Evolutionary conservation across 2,329 filamentous ascomycete species (phyloP), one percentile per base, ranked within the genome.

Genomic region (Exserohilum rostratum): DNA sequence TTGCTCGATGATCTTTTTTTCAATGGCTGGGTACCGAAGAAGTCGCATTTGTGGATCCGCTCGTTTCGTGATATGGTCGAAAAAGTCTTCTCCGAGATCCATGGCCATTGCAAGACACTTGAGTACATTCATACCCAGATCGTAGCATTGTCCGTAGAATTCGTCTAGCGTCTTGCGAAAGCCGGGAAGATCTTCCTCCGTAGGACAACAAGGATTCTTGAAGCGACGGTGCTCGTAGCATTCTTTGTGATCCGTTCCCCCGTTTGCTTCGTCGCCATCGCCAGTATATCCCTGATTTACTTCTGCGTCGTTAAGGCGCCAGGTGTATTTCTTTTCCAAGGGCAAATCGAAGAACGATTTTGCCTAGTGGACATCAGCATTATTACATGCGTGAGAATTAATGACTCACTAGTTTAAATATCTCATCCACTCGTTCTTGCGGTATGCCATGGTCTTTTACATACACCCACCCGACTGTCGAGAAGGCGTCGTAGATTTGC

Each of bases 391-490:
- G 6, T 25, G 7, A 25, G 22, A 7, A 22, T 27, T 40, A 20
- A 6, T 13, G n/a, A 61, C 66, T 17, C 48, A 70, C 70, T 33
- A 69, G 62, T 27, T 27, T 49, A 38, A 73, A 72, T 3, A 65
- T 64, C 38, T 68, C 54, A 27, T 72, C 68, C 1, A 77, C 64
- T 18, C 64, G 55, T 20, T 68, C 60, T 53, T 73, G 68, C 3
- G 70, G 61, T 1, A 79, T 66, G 6, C 75, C 75, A 50, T 78
- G 74, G 37, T 77, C 77, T 53, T 71, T 70, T 25, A 79, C 61
- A 46, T 77, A 77, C n/a, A 78, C 76, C 64, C 78, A 79, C 2
- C 77, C 77, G 6, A 77, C 69, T 6, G 65, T 71, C 35, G 70
- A 70, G 34, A 76, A 77, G 2, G 75, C 76, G 12, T 70, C 49